Evolutionary conservation across 2,329 filamentous ascomycete species (phyloP).

Genomic region (Aspergillus spinulosporus): DNA sequence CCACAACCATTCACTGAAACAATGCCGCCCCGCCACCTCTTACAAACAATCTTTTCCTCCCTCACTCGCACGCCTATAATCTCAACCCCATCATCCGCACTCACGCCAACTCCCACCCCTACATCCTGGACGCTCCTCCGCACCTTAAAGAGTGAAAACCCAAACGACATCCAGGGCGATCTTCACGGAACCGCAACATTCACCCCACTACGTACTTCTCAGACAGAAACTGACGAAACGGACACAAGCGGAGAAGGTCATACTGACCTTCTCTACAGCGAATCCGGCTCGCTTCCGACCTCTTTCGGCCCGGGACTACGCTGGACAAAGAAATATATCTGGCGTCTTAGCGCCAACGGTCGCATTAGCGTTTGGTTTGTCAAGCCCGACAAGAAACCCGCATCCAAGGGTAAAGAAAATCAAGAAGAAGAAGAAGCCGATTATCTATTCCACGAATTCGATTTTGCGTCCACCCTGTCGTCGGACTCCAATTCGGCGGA

Average conservation of each 20-base stretch:
- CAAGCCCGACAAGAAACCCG: conserved; percentile 30
- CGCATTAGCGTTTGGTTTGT: conserved; percentile 49
- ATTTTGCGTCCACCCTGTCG: conserved; percentile 23
- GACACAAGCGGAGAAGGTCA: background rate
- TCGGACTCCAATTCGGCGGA: conserved; percentile 13
- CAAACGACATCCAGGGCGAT: conserved; percentile 43
- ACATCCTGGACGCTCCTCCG: conserved; percentile 39
- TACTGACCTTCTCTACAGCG: conserved; percentile 42
- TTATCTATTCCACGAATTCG: conserved; percentile 49
- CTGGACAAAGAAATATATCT: conserved; percentile 49
- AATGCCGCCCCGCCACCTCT: background rate
- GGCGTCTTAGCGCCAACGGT: conserved; percentile 35
- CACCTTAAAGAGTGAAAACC: conserved; percentile 43
- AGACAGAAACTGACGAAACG: background rate
- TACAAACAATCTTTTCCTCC: background rate
- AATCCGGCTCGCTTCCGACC: conserved; percentile 44
- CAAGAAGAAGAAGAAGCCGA: conserved; percentile 34
- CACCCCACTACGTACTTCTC: conserved; percentile 22
- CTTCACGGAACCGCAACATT: conserved; percentile 45
- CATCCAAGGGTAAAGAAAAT: background rate
- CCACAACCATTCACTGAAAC: background rate
- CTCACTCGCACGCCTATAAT: conserved; percentile 20
- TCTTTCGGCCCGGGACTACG: conserved; percentile 29
- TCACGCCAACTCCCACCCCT: conserved; percentile 16
- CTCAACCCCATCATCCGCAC: conserved; percentile 9